phyloP scores from a whole-genome alignment of 192 early-diverging fungal species.

The Entrophospora sp. region DNA sequence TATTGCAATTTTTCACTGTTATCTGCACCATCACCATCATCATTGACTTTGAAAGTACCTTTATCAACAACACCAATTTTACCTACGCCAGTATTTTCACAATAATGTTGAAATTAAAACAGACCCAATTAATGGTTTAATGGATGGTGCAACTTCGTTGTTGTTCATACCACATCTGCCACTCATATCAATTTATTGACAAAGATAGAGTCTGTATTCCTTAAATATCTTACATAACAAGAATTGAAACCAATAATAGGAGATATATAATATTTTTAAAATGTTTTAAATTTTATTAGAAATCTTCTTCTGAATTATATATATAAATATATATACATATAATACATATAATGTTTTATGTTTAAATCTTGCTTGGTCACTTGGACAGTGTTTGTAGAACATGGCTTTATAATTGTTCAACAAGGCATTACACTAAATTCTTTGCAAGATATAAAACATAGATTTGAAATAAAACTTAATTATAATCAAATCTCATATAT shows the following conservation, averaged over 20 bases:
- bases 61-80: no score
- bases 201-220: not conserved
- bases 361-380: not conserved
- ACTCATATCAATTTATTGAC: not conserved
- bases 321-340: no score
- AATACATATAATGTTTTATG: not conserved
- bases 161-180: not conserved
- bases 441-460: not conserved
- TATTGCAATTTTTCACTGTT: no score
- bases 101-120: not conserved
- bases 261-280: no score
- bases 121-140: constrained; percentile 1
- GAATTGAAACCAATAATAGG: no score
- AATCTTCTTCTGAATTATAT: no score
- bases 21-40: no score
- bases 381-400: not conserved
- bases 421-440: not conserved
- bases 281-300: no score
- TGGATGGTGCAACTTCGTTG: not conserved
- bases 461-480: not conserved
- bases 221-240: no score
- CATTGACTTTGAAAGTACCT: no score
- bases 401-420: not conserved
- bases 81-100: constrained; percentile 9
- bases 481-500: not conserved